Base-by-base conservation (phyloP, 2,329 filamentous ascomycete species). In the Macrophomina pseudophaseolina region DNA sequence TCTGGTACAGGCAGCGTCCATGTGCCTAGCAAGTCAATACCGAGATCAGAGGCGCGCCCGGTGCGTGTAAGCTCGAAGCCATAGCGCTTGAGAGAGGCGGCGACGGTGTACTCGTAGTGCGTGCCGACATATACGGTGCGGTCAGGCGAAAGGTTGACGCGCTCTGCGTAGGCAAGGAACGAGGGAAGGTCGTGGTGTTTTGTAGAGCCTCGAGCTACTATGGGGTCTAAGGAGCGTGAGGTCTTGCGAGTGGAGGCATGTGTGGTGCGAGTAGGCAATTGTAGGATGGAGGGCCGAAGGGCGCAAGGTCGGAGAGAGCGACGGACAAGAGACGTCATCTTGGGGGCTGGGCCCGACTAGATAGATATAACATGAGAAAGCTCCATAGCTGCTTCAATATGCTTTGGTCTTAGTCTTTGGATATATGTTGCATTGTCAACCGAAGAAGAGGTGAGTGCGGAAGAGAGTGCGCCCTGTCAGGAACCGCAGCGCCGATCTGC, bases 51-150 rank as follows among this genome's bases (percentile, higher is more conserved):
- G 3, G 81, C 80, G 42, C 89, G 86, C 33, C 91, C 92, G 1
- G 90, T 84, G 38, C 91, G 86, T 54, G 81, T 81, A 40, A 94
- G 82, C 28, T 80, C 78, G 79, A 94, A 91, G 64, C 89, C 88
- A 63, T 91, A 85, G 1, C 79, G 78, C 3, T 83, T 72, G 0
- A 94, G 83, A 0, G 85, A 79, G 4, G 78, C 74, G 5, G 85
- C 84, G 3, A 88, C 86, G 0, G 82, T 87, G 80, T 94, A 94
- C 77, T 95, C 92, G 80, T 91, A 94, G 75, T 86, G 86, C 0
- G 91, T 94, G 70, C 92, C 92, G 49, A 88, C 81, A 74, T 88
- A 94, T 52, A 88, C 83, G 0, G 87, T 88, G 16, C 85, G 87
- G 4, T 76, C 79, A 0, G 80, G 76, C 69, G 86, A 83, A 28